phyloP scores from a whole-genome alignment of 257 asterid species.

The Gentiana macrophylla region DNA sequence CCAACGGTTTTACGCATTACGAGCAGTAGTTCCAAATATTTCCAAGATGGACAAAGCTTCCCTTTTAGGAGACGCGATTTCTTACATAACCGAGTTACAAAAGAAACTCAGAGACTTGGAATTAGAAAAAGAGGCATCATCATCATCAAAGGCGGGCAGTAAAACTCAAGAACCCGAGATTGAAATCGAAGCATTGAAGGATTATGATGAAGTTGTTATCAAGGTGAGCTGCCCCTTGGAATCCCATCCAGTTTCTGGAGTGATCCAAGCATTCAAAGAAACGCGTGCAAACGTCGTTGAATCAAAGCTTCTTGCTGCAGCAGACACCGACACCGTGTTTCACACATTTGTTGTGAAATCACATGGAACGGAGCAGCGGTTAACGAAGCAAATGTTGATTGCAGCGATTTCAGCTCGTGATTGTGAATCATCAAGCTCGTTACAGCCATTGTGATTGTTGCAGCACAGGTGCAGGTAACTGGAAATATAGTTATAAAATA shows the following conservation, averaged over 20 bases:
- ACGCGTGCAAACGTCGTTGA: slow-evolving; percentile 48
- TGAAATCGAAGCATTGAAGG: slow-evolving; percentile 44
- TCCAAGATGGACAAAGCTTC: slow-evolving; percentile 97
- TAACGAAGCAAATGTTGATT: slow-evolving; percentile 67
- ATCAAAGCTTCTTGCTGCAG: slow-evolving; percentile 30
- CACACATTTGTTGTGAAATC: slow-evolving; percentile 79
- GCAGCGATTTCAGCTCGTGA: slow-evolving; percentile 32
- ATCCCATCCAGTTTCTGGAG: slow-evolving; percentile 59
- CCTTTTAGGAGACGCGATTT: slow-evolving; percentile 81
- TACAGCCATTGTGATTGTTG: slow-evolving; percentile 13
- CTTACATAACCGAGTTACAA: slow-evolving; percentile 83
- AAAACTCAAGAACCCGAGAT: slow-evolving; percentile 23
- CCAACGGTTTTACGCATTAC: slow-evolving; percentile 70
- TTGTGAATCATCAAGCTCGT: slow-evolving; percentile 16
- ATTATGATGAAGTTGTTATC: slow-evolving; percentile 35
- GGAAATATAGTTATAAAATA: slow-evolving; percentile 10
- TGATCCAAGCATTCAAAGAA: slow-evolving; percentile 52
- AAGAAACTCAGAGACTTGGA: slow-evolving; percentile 74
- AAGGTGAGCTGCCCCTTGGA: slow-evolving; percentile 55
- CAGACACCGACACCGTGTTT: slow-evolving; percentile 44
- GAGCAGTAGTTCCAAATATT: slow-evolving; percentile 83
- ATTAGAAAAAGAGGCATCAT: slow-evolving; percentile 33
- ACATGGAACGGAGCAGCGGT: slow-evolving; percentile 35
- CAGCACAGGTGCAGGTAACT: slow-evolving; percentile 1
- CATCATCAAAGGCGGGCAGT: slow-evolving; percentile 17